Base-by-base conservation (phyloP, 2,329 filamentous ascomycete genomes). In the Verticillium tricorpus region DNA sequence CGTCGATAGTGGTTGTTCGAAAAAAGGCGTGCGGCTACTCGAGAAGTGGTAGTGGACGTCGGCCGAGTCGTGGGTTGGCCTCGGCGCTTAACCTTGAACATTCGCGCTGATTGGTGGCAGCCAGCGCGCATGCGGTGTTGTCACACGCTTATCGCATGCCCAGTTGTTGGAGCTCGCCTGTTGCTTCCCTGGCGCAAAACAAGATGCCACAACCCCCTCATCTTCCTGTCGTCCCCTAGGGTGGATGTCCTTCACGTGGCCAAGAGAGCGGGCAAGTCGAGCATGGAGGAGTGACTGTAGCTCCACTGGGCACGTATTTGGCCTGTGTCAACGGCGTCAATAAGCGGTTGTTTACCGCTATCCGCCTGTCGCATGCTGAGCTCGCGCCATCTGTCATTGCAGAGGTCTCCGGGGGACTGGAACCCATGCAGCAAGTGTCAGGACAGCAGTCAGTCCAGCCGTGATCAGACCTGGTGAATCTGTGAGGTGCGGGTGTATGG, bases 41-140 rank as follows among this genome's bases (percentile, higher is more conserved):
- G 17, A 57, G 60, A 57, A 28, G 60, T 55, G 9, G 39, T 61
- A 63, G 37, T 58, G 60, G 60, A 58, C 57, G 63, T 60, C 58
- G 55, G 59, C 56, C 60, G 40, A 61, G 56, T 60, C 28, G 62
- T 50, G 52, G 52, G 32, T 52, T 55, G 45, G 45, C 35, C 57
- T 45, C 57, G 58, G 64, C 64, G 64, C 64, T 65, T 64, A 65
- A 56, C 11, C 56, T 59, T 60, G 58, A 25, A 32, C n/a, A 25
- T n/a, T 14, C 17, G 32, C 56, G 45, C 58, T 65, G 64, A 65
- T 65, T 65, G 63, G 64, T 40, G 56, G 57, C 19, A 50, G 31
- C 50, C 63, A 61, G 52, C 61, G 61, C 63, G 40, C 57, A 55
- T 64, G 64, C 64, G 64, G 59, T 63, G 58, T 61, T 40, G 63